phyloP scores from a whole-genome alignment of 78 protist species.

The Dictyostelium intermedium region DNA sequence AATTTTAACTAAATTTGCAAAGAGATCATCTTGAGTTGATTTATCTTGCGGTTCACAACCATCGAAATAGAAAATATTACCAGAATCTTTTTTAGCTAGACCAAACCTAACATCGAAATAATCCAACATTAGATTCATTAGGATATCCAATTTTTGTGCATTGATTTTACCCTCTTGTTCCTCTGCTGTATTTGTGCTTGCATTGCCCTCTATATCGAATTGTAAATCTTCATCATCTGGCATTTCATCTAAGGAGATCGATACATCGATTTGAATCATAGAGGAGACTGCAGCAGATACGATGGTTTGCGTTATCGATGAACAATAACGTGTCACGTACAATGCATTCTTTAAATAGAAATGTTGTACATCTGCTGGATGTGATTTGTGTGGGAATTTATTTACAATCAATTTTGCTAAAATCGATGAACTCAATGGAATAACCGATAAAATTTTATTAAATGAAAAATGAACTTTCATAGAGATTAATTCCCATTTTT shows the following conservation, averaged over 20 bases:
- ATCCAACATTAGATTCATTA: conserved; percentile 66
- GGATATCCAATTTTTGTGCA: conserved; percentile 60
- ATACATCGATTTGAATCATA: conserved; percentile 57
- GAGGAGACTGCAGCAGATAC: neutral
- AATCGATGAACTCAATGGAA: conserved; percentile 46
- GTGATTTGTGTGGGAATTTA: conserved; percentile 49
- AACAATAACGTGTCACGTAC: conserved; percentile 63
- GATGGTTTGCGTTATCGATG: conserved; percentile 12
- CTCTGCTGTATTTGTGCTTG: neutral
- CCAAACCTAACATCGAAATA: conserved; percentile 48
- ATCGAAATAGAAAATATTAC: conserved; percentile 48
- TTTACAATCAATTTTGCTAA: conserved; percentile 3
- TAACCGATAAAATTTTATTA: conserved; percentile 35
- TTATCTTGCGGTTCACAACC: conserved; percentile 2
- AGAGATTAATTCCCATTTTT: conserved; percentile 57
- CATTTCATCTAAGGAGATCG: conserved; percentile 36
- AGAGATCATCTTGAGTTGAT: conserved; percentile 26
- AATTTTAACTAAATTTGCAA: conserved; percentile 3
- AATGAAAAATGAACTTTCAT: conserved; percentile 52
- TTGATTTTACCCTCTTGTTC: conserved; percentile 38
- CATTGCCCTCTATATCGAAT: conserved; percentile 15
- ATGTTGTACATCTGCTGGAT: conserved; percentile 68
- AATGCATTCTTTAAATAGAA: conserved; percentile 56
- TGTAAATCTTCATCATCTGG: conserved; percentile 76
- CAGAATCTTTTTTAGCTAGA: conserved; percentile 11